Percentiles rank a stretch among this genome's conserved stretches.
Evolutionary conservation across 2,329 filamentous ascomycete species (phyloP).

Genomic region (Endothia cerciana): DNA sequence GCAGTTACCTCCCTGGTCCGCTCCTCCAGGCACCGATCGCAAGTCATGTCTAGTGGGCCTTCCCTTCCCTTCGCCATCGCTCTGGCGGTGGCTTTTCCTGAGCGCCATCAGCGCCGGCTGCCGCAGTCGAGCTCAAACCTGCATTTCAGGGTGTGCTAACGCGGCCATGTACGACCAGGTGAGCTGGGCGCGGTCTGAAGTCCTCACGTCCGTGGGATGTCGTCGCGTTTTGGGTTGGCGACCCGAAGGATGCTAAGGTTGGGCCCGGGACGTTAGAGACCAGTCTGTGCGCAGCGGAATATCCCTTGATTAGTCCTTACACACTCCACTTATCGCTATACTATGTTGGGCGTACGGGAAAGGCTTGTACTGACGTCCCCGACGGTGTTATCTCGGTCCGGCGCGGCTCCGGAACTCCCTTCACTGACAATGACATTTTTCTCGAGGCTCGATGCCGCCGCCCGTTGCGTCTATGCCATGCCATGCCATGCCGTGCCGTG

Average conservation of each 20-base stretch:
- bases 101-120: background rate
- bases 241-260: constrained; percentile 20
- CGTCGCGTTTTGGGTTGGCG: constrained; percentile 23
- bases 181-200: background rate
- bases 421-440: background rate
- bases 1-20: background rate
- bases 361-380: constrained; percentile 33
- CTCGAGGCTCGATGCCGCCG: background rate
- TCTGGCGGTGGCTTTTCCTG: background rate
- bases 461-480: background rate
- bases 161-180: background rate
- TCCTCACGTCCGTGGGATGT: constrained; percentile 7
- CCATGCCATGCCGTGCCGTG: too few species aligned
- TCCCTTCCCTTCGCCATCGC: background rate
- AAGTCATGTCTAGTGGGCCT: background rate
- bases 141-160: background rate
- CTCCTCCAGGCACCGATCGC: background rate
- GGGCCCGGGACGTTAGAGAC: constrained; percentile 29
- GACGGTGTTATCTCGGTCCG: constrained; percentile 17
- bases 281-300: constrained; percentile 38
- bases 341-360: constrained; percentile 36
- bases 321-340: constrained; percentile 33
- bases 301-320: constrained; percentile 12
- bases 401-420: background rate
- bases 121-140: background rate